These are phyloP conservation scores for Nigrograna mackinnonii DNA, from an alignment of 2,329 filamentous ascomycete species.

Conservation along the genomic window DNA sequence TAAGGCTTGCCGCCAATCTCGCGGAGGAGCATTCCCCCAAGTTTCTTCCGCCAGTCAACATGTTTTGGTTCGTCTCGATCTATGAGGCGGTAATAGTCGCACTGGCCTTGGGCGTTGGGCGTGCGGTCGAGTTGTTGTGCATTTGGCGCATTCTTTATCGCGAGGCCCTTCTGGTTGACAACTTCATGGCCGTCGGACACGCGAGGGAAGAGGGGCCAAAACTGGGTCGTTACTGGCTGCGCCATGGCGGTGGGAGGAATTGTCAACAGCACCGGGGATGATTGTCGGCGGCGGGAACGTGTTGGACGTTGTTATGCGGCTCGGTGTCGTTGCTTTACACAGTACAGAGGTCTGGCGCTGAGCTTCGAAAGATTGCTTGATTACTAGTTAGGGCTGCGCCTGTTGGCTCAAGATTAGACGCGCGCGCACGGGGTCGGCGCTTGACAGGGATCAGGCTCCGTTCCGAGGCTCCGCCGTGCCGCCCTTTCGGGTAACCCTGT, in stretches of 20 bases:
- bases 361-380: too few relatives aligned
- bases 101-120: constrained; percentile 56
- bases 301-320: background rate
- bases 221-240: constrained; percentile 44
- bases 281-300: background rate
- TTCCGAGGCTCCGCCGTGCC: too few relatives aligned
- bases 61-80: constrained; percentile 56
- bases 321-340: too few relatives aligned
- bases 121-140: constrained; percentile 55
- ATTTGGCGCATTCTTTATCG: constrained; percentile 56
- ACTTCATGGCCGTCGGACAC: constrained; percentile 55
- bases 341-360: too few relatives aligned
- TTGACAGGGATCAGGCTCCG: too few relatives aligned
- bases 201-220: constrained; percentile 51
- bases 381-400: too few relatives aligned
- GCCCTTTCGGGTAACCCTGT: too few relatives aligned
- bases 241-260: constrained; percentile 24
- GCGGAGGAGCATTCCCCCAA: constrained; percentile 61
- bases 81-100: constrained; percentile 59
- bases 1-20: constrained; percentile 47
- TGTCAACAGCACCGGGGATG: background rate
- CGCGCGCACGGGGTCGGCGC: too few relatives aligned
- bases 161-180: constrained; percentile 52
- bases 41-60: constrained; percentile 61
- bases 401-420: too few relatives aligned